Base-by-base conservation (phyloP, 129 eudicot species). In the Deinandra increscens region DNA sequence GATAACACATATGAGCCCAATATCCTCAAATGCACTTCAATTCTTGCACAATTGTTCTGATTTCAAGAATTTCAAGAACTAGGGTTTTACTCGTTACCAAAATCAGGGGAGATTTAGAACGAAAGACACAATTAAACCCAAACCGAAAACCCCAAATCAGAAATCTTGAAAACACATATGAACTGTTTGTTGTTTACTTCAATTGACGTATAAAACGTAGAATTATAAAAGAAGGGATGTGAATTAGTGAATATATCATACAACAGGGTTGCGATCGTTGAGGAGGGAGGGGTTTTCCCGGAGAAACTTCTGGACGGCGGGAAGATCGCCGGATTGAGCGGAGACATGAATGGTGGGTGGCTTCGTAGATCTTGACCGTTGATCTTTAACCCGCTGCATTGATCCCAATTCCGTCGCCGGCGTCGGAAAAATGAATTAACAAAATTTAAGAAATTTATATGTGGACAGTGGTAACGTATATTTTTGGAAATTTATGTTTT, bases 271-370 rank as follows among this genome's bases (percentile, higher is more conserved):
- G 9, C 64, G 64, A 58, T 58, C 64, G 38, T 58, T 58, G 41
- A 58, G 19, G 19, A 58, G 64, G 29, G 64, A 58, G 1, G 64
- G 64, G 64, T 33, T 58, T 58, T 58, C 64, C 13, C 64, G 64
- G 64, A 58, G 64, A 29, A 58, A 31, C 41, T 58, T 58, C 64
- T 58, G 64, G 18, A 58, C 64, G 41, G 7, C 19, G 64, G 19
- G 18, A 58, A 58, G 64, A 6, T 58, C 64, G 64, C 64, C 64
- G 41, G 64, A 58, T 58, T 58, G 64, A 11, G 64, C 64, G 64
- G 64, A 58, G 0, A 31, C 64, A 58, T 58, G 64, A 58, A 58
- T 58, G 64, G 64, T 58, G 41, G 29, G 10, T 13, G 41, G 19
- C 3, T 58, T 58, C 1, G 17, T 26, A 31, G 64, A 58, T 58